Base-by-base conservation (phyloP, 108 stramenopile species). In the Schizochytrium sp. region DNA sequence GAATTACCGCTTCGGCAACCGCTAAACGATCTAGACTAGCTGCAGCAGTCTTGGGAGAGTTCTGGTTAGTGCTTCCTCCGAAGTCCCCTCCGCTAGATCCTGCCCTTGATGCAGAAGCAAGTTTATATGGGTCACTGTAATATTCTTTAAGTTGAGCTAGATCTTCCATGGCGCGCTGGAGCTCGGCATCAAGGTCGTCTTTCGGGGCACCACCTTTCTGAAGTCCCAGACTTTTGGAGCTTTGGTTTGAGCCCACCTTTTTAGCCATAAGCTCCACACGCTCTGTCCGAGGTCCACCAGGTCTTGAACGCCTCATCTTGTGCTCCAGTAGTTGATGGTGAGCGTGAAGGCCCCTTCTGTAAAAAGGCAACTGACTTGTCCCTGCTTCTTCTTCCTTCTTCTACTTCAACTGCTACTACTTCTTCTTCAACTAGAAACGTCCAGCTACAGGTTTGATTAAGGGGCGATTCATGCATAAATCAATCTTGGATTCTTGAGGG, bases 1-100 rank as follows among this genome's bases (percentile, higher is more conserved):
- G 76, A 55, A 83, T 83, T 47, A 83, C 76, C 15, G 76, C 76
- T 28, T 83, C 76, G 10, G 76, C 76, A 47, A 83, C 76, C 5
- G 50, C 53, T 5, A 83, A 53, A 38, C 53, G 49, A 28, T 83
- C 76, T 13, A 55, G 64, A 28, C 28, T 28, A 28, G 28, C 28
- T 28, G 28, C 28, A 28, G 28, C 28, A 28, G 28, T 28, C 28
- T 28, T 28, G 28, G 28, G 28, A 28, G 28, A 28, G 28, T 28
- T 28, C 28, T 28, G 28, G 28, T 28, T 28, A 28, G 28, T 28
- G 28, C 28, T 28, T 28, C 28, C 28, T 28, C 28, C 28, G 28
- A 28, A 28, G 28, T 28, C 28, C 28, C 28, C 28, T 28, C 28
- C 28, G 28, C 28, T 28, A 28, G 28, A 28, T 28, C 38, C 40